These are phyloP conservation scores for Plasmodium blacklocki DNA, from an alignment of 169 alveolate species.

Conservation along the genomic window DNA sequence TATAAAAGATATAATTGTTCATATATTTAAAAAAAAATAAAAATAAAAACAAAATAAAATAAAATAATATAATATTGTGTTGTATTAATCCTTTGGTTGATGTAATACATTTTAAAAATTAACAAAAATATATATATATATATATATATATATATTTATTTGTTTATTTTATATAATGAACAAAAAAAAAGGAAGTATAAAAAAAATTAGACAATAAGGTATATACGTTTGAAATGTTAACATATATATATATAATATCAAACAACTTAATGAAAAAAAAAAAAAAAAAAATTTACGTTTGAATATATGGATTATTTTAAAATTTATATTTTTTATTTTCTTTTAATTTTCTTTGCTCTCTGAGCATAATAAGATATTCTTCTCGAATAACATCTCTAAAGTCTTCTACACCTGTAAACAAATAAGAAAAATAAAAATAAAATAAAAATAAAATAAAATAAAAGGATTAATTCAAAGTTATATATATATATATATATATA, in stretches of 20 bases:
- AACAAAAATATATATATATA: too few species aligned
- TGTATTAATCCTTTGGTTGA: too few species aligned
- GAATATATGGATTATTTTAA: constrained; percentile 7
- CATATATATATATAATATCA: constrained; percentile 3
- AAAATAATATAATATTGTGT: too few species aligned
- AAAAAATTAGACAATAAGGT: too few species aligned
- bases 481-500: background rate
- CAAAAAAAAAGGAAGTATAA: too few species aligned
- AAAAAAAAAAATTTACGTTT: background rate
- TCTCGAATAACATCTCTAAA: constrained; percentile 78
- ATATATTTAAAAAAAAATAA: too few species aligned
- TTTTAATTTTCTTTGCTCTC: constrained; percentile 66
- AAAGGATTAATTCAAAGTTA: background rate
- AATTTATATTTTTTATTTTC: constrained; percentile 58
- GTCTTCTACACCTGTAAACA: constrained; percentile 76
- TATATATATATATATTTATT: too few species aligned
- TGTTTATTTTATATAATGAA: too few species aligned
- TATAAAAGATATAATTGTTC: too few species aligned
- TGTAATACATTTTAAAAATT: too few species aligned
- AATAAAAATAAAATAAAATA: background rate
- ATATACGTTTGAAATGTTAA: background rate
- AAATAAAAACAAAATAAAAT: too few species aligned
- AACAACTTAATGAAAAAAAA: background rate
- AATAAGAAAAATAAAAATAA: constrained; percentile 2
- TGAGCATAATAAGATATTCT: constrained; percentile 72